Base-by-base conservation (phyloP, 2,329 filamentous ascomycete genomes). In the Phaeosphaeria sp. region DNA sequence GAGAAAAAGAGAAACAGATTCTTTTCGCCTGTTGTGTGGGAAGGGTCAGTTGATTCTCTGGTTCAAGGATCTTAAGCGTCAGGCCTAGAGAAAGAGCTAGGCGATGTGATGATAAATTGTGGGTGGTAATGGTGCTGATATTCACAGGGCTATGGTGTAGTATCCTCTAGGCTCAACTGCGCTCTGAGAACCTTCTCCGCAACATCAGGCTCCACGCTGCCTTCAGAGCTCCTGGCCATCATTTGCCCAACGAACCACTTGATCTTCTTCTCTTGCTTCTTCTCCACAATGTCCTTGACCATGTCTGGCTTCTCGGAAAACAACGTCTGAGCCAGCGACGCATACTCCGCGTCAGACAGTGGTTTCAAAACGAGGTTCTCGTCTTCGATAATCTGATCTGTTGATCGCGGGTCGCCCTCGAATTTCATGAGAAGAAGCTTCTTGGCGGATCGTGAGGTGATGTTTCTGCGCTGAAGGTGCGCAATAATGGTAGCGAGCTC, bases 231-330 rank as follows among this genome's bases (percentile, higher is more conserved):
- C 59, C 79, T 77, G 45, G 85, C 80, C 77, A 90, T 87, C 85
- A 91, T 89, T 73, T 89, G 85, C 11, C 89, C 89, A 15, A 91
- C 83, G 65, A 91, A 84, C 80, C 85, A 91, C 66, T 86, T 87
- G 6, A 89, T 73, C 74, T 91, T 91, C n/a, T 87, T 86, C 27
- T 80, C 78, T 63, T 89, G 86, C 0, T 84, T 83, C 67, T 86
- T 87, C 47, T 81, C 78, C 43, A 82, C 78, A 49, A 90, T 87
- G 51, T 87, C 83, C 53, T 81, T 78, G 2, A 88, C 86, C 77
- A 88, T 84, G 39, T 84, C 79, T 1, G 81, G 80, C 58, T 88
- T 86, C 56, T 81, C 79, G 1, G 79, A 74, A 49, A 90, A 77
- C 13, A 89, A 78, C 2, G 74, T 74, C 47, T 80, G 75, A 0